Conservation (phyloP, 2,329 filamentous ascomycete species). For the Penicillium sp. region DNA sequence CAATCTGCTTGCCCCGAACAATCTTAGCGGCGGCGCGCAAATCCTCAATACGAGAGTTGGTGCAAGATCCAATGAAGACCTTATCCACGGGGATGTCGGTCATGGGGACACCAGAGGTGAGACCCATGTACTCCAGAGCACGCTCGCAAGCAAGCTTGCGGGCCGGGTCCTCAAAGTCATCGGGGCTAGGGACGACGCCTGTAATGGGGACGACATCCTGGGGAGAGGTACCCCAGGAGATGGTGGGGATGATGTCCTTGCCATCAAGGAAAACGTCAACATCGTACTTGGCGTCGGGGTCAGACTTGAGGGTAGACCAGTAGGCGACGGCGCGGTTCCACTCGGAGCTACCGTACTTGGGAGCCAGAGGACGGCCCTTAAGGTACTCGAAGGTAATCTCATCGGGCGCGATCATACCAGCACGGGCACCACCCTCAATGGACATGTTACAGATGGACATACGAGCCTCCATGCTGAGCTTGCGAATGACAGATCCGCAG, state of each 20-base stretch:
- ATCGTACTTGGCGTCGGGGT: conserved; percentile 87
- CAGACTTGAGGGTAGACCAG: conserved; percentile 84
- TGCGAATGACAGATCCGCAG: conserved; percentile 88
- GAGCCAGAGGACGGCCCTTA: conserved; percentile 84
- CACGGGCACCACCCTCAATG: conserved; percentile 91
- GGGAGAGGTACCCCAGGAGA: conserved; percentile 96
- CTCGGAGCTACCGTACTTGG: conserved; percentile 77
- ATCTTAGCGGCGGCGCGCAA: conserved; percentile 82
- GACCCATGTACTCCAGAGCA: conserved; percentile 94
- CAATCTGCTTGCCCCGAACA: conserved; percentile 83
- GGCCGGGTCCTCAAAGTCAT: conserved; percentile 75
- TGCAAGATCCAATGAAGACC: conserved; percentile 97
- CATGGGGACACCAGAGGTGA: conserved; percentile 82
- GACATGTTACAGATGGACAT: conserved; percentile 99
- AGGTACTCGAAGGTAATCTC: conserved; percentile 94
- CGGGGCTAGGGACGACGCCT: conserved; percentile 83
- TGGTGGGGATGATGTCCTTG: conserved; percentile 89
- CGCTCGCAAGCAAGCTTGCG: conserved; percentile 79
- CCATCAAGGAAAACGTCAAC: conserved; percentile 84
- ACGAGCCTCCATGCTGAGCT: conserved; percentile 89
- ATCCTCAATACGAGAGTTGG: conserved; percentile 96
- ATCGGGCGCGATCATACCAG: conserved; percentile 95
- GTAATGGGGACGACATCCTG: conserved; percentile 96
- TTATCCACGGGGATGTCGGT: conserved; percentile 92
- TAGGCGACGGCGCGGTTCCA: conserved; percentile 88